A percentile compares a stretch with the other conserved stretches of the same genome.
phyloP scores from a whole-genome alignment of 192 early-diverging fungal species.

The Backusella tarrabulga region DNA sequence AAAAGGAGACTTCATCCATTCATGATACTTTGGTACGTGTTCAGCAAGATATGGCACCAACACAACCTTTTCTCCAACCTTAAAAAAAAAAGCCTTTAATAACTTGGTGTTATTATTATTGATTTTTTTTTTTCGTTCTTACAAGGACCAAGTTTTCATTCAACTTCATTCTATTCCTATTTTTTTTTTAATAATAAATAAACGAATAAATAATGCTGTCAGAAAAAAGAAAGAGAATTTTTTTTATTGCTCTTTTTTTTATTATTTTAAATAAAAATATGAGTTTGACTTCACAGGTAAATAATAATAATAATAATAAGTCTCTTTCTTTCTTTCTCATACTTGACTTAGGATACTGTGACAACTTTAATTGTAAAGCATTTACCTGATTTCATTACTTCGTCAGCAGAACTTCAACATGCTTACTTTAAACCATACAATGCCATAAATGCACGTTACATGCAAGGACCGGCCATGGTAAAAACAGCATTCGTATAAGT shows the following conservation, averaged over 20 bases:
- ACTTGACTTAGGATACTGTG: slow-evolving; percentile 11
- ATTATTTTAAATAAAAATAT: slow-evolving; percentile 3
- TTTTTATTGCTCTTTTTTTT: neutral
- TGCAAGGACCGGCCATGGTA: slow-evolving; percentile 23
- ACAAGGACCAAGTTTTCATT: slow-evolving; percentile 36
- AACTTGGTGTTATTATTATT: neutral
- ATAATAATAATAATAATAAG: neutral
- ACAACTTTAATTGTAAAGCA: slow-evolving; percentile 24
- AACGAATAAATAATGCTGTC: neutral
- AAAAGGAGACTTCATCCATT: slow-evolving; percentile 93
- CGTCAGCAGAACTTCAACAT: neutral
- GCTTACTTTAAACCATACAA: slow-evolving; percentile 21
- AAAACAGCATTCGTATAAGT: neutral
- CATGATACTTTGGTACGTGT: slow-evolving; percentile 90
- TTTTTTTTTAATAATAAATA: neutral
- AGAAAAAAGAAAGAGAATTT: slow-evolving; percentile 4
- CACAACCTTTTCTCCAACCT: slow-evolving; percentile 60
- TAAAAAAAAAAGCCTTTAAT: neutral
- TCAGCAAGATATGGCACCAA: slow-evolving; percentile 85
- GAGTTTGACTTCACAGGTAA: neutral
- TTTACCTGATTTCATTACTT: slow-evolving; percentile 3
- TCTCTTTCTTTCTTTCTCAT: neutral
- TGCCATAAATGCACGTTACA: slow-evolving; percentile 14
- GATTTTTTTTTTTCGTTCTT: neutral
- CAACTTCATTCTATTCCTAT: slow-evolving; percentile 14